Percentiles rank a stretch among this genome's conserved stretches.
Conservation (phyloP, 441 rosid genomes). For the Syzygium malaccense region DNA sequence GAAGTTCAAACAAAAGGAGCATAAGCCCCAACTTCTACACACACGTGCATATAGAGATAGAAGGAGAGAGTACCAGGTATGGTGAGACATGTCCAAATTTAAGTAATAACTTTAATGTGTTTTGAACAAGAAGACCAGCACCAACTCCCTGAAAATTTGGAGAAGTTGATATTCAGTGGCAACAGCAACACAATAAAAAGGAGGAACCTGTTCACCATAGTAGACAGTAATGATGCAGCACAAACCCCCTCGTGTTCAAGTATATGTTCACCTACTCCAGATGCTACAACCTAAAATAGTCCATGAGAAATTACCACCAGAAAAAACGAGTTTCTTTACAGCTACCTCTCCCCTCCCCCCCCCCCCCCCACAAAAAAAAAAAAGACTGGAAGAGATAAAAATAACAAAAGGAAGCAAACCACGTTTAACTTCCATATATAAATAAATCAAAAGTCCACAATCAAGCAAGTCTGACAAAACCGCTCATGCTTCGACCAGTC, state of each 20-base stretch:
- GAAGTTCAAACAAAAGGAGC: not conserved
- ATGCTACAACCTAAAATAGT: conserved; percentile 69
- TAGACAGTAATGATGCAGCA: conserved; percentile 93
- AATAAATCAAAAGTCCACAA: not conserved
- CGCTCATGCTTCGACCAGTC: not conserved
- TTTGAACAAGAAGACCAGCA: conserved; percentile 95
- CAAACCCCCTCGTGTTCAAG: conserved; percentile 95
- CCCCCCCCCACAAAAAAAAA: not conserved
- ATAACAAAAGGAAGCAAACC: not conserved
- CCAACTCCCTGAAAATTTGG: conserved; percentile 76
- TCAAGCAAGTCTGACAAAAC: not conserved
- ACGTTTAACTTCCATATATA: not conserved
- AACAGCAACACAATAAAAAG: not conserved
- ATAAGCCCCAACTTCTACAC: not conserved
- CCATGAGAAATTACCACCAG: not conserved
- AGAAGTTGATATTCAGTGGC: not conserved
- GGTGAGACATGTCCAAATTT: conserved; percentile 88
- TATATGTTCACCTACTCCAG: conserved; percentile 93
- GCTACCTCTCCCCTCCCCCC: not conserved
- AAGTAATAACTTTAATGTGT: conserved; percentile 76
- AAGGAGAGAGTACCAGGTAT: conserved; percentile 52
- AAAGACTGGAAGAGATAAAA: not conserved
- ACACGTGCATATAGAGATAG: not conserved
- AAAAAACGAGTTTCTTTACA: not conserved
- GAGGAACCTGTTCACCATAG: conserved; percentile 46